Conservation (phyloP, 805 yeast species). For the Candida pseudoglaebosa region DNA sequence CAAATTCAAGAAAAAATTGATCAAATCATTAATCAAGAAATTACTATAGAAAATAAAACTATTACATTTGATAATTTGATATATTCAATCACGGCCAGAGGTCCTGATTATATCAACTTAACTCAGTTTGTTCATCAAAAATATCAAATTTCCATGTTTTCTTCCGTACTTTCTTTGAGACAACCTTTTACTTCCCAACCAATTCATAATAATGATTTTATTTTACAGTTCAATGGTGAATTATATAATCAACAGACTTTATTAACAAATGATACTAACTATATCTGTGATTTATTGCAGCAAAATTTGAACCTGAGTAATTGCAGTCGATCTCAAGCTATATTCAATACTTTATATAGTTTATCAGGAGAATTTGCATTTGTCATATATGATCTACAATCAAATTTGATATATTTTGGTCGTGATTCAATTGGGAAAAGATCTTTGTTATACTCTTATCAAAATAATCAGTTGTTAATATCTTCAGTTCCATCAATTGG, state of each 20-base stretch:
- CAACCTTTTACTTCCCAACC: constrained; percentile 82
- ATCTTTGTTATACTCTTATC: constrained; percentile 52
- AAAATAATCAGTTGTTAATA: constrained; percentile 36
- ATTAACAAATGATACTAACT: constrained; percentile 60
- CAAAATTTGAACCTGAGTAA: constrained; percentile 12
- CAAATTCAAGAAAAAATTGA: constrained; percentile 14
- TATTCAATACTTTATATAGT: constrained; percentile 36
- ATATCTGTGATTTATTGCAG: constrained; percentile 37
- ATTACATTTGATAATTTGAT: constrained; percentile 30
- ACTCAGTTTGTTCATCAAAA: constrained; percentile 9
- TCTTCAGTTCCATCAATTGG: constrained; percentile 25
- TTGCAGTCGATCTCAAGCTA: constrained; percentile 21
- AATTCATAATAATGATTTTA: constrained; percentile 18
- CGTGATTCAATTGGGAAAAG: constrained; percentile 82
- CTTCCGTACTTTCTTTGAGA: constrained; percentile 79
- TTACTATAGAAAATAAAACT: background rate
- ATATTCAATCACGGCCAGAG: constrained; percentile 52
- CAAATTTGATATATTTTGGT: constrained; percentile 60
- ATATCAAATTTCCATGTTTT: constrained; percentile 36
- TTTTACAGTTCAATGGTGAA: constrained; percentile 87
- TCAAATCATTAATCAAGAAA: constrained; percentile 7
- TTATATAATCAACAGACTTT: constrained; percentile 60
- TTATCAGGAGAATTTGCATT: constrained; percentile 85
- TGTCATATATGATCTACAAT: constrained; percentile 43
- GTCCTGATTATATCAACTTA: constrained; percentile 51